These are phyloP conservation scores for Didymella segeticola DNA, from an alignment of 2,329 filamentous ascomycete species.

Conservation along the genomic window DNA sequence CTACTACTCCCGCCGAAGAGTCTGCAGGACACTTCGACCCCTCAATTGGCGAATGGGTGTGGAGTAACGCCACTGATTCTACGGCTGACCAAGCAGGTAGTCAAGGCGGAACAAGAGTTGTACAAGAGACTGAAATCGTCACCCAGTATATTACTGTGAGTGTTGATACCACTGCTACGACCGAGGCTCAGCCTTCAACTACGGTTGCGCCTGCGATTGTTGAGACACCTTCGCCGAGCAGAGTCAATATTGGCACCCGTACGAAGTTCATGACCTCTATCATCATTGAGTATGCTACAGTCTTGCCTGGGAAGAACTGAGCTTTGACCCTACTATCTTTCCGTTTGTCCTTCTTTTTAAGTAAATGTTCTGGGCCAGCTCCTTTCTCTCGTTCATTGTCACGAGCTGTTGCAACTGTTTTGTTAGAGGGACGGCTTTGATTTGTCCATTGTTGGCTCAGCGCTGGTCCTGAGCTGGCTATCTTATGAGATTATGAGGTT, in stretches of 20 bases:
- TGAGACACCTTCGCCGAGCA: constrained; percentile 5
- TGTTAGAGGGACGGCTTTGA: not conserved
- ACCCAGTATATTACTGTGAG: constrained; percentile 18
- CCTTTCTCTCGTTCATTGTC: not conserved
- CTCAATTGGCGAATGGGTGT: constrained; percentile 19
- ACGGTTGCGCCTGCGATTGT: constrained; percentile 55
- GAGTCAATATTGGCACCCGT: constrained; percentile 9
- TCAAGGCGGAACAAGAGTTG: not conserved
- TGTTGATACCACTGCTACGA: not conserved
- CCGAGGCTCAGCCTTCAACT: constrained; percentile 54
- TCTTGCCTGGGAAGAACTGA: constrained; percentile 12
- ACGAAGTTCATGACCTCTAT: constrained; percentile 26
- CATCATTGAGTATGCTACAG: constrained; percentile 25
- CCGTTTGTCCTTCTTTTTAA: not conserved
- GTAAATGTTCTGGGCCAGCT: not conserved
- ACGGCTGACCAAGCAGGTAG: not conserved
- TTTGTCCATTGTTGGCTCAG: not conserved
- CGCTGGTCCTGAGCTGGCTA: constrained; percentile 4
- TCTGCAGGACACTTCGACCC: constrained; percentile 22
- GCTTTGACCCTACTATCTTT: not conserved
- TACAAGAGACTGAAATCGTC: constrained; percentile 8
- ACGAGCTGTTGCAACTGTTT: not conserved
- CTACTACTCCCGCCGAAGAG: constrained; percentile 16
- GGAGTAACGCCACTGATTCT: constrained; percentile 23
- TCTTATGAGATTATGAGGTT: not conserved